Percentiles rank a stretch among this genome's conserved stretches.
Conservation (phyloP, 164 flowering plant genomes). For the Houttuynia cordata region DNA sequence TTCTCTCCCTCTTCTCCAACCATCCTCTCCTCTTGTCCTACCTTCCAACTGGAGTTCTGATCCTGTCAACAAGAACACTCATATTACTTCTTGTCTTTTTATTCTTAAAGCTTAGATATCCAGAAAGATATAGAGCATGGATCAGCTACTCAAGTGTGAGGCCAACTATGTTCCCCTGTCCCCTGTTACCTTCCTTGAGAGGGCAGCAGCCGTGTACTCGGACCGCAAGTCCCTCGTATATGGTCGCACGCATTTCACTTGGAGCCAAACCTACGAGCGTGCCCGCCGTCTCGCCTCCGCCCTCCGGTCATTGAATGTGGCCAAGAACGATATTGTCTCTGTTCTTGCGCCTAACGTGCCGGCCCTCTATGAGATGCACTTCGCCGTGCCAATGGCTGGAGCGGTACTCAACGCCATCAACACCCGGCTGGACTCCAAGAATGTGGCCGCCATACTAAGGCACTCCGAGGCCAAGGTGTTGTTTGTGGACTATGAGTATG, state of each 20-base stretch:
- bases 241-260: conserved; percentile 23
- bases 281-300: conserved; percentile 41
- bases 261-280: conserved; percentile 30
- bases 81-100: too few relatives aligned
- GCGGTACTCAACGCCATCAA: conserved; percentile 26
- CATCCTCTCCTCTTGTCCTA: neutral
- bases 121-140: neutral
- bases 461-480: conserved; percentile 21
- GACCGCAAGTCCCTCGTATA: conserved; percentile 33
- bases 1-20: neutral
- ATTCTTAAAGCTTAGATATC: neutral
- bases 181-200: conserved; percentile 30
- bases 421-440: conserved; percentile 23
- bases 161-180: conserved; percentile 31
- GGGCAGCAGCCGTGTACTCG: conserved; percentile 33
- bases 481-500: conserved; percentile 44
- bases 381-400: conserved; percentile 27
- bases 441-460: conserved; percentile 16
- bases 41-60: too few relatives aligned
- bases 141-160: neutral
- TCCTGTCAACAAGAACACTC: too few relatives aligned
- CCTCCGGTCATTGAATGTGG: neutral
- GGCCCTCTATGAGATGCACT: conserved; percentile 30
- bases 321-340: conserved; percentile 26
- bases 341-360: conserved; percentile 27